A percentile compares a stretch with the other conserved stretches of the same genome.
These are phyloP conservation scores for Saccharomycopsis sp. DNA, from an alignment of 805 yeast genomes.

Conservation along the genomic window DNA sequence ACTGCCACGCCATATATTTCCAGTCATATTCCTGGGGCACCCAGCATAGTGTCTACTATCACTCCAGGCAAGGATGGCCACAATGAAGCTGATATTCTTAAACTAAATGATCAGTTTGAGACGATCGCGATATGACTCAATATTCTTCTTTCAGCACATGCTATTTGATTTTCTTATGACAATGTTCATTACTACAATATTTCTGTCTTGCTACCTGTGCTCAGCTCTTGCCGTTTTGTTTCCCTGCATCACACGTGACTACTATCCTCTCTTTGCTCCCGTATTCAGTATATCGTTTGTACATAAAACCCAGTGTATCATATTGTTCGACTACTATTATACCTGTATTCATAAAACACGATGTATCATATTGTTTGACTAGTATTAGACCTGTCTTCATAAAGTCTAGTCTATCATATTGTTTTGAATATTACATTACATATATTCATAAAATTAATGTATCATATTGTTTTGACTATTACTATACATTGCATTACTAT, in stretches of 20 bases:
- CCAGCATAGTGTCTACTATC: not conserved
- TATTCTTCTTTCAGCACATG: not conserved
- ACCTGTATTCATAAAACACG: too few species aligned
- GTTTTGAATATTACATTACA: too few species aligned
- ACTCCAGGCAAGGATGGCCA: not conserved
- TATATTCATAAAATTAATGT: too few species aligned
- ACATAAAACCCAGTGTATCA: not conserved
- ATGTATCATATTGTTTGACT: too few species aligned
- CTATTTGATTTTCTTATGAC: not conserved
- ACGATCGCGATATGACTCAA: not conserved
- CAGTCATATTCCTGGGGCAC: not conserved
- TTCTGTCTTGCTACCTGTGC: too few species aligned
- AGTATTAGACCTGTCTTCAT: too few species aligned
- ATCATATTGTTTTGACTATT: too few species aligned
- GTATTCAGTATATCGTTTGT: not conserved
- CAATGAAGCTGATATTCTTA: not conserved
- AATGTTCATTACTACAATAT: not conserved
- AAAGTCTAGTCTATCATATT: too few species aligned
- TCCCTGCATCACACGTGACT: too few species aligned
- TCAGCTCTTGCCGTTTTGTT: not conserved
- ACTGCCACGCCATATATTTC: not conserved
- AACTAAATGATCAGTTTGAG: not conserved
- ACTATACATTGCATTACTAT: too few species aligned
- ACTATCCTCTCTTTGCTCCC: not conserved
- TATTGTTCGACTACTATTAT: too few species aligned